Conservation (phyloP, 2,329 filamentous ascomycete genomes). For the Trichophyton verrucosum region DNA sequence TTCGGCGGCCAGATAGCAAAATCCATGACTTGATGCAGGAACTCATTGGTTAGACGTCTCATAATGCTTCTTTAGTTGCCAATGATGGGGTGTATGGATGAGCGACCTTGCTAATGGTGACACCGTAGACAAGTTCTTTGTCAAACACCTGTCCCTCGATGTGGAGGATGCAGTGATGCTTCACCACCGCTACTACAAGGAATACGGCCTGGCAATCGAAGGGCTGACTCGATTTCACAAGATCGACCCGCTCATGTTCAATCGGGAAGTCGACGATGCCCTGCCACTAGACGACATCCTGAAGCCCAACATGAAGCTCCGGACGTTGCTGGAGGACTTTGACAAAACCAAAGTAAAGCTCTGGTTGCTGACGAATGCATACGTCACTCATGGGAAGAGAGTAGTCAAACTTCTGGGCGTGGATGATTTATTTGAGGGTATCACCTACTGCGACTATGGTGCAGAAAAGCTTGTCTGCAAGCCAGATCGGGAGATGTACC, state of each 20-base stretch:
- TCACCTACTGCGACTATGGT: slow-evolving; percentile 88
- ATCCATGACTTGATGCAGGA: slow-evolving; percentile 82
- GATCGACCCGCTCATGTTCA: slow-evolving; percentile 91
- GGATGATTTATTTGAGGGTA: slow-evolving; percentile 83
- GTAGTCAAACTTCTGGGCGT: slow-evolving; percentile 71
- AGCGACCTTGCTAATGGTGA: not conserved
- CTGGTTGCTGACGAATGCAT: slow-evolving; percentile 96
- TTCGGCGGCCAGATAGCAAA: slow-evolving; percentile 45
- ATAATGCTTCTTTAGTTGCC: not conserved
- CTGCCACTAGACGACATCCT: slow-evolving; percentile 77
- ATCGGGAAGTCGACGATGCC: slow-evolving; percentile 86
- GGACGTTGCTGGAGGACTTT: slow-evolving; percentile 65
- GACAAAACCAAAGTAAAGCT: slow-evolving; percentile 71
- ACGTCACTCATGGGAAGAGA: slow-evolving; percentile 71
- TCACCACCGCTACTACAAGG: slow-evolving; percentile 85
- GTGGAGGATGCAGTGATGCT: slow-evolving; percentile 70
- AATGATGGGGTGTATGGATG: not conserved
- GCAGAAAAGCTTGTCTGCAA: slow-evolving; percentile 69
- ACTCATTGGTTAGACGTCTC: slow-evolving; percentile 48
- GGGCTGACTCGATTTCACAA: slow-evolving; percentile 87
- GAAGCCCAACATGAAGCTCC: slow-evolving; percentile 61
- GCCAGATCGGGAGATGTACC: slow-evolving; percentile 68
- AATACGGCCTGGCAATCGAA: slow-evolving; percentile 94
- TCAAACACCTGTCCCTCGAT: slow-evolving; percentile 58
- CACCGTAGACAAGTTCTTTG: slow-evolving; percentile 45